Conservation (phyloP, 371 early-diverging fungal species). For the Phascolomyces articulosus region DNA sequence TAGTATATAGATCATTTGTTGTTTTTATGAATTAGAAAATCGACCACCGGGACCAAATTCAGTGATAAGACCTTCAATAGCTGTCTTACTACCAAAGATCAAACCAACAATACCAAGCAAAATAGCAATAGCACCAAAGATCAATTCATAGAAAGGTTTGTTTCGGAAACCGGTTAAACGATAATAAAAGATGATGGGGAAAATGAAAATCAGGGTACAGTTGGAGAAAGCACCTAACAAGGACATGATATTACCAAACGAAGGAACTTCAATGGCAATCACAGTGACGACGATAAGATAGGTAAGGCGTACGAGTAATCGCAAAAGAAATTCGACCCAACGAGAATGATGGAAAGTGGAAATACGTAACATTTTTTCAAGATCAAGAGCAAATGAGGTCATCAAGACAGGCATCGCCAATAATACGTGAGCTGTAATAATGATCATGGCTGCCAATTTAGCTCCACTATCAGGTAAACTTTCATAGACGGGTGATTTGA, state of each 20-base stretch:
- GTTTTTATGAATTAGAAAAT: no score
- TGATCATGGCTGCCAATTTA: constrained; percentile 67
- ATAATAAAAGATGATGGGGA: constrained; percentile 71
- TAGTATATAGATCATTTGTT: no score
- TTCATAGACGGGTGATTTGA: constrained; percentile 74
- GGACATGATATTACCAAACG: constrained; percentile 75
- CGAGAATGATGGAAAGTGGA: constrained; percentile 31
- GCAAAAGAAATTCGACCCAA: constrained; percentile 40
- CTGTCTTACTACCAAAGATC: constrained; percentile 63
- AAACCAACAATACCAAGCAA: constrained; percentile 63
- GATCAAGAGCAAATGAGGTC: constrained; percentile 79
- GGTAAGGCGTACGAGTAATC: constrained; percentile 45
- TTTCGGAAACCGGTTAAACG: constrained; percentile 58
- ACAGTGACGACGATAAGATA: constrained; percentile 46
- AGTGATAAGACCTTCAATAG: constrained; percentile 49
- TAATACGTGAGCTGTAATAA: constrained; percentile 83
- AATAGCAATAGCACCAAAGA: constrained; percentile 54
- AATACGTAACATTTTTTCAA: constrained; percentile 58
- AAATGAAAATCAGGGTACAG: constrained; percentile 66
- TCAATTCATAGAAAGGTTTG: constrained; percentile 37
- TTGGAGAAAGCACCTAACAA: constrained; percentile 73
- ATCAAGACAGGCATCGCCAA: constrained; percentile 83
- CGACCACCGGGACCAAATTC: constrained; percentile 31
- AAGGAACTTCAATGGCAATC: constrained; percentile 67
- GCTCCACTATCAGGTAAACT: constrained; percentile 67